phyloP scores from a whole-genome alignment of 1,284 basidiomycete genomes.

The Chiua sp. region DNA sequence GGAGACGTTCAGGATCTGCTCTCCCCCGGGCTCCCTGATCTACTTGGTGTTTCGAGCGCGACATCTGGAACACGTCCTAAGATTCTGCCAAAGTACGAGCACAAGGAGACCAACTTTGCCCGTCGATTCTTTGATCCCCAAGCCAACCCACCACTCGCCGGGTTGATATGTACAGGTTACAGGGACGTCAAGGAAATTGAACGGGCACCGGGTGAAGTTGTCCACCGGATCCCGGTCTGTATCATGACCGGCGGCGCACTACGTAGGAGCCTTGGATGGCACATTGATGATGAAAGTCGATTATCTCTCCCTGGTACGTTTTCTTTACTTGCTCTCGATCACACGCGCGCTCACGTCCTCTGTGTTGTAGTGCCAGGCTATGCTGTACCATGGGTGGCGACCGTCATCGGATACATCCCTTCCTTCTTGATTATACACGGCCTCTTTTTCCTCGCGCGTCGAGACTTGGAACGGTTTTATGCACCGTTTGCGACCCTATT shows the following conservation, averaged over 20 bases:
- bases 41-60: neutral
- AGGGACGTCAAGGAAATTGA: slow-evolving; percentile 15
- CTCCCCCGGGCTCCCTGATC: neutral
- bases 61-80: neutral
- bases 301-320: slow-evolving; percentile 11
- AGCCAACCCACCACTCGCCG: neutral
- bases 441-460: slow-evolving; percentile 20
- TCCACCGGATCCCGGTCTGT: slow-evolving; percentile 17
- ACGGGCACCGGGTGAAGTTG: slow-evolving; percentile 12
- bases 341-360: neutral
- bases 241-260: neutral
- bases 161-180: slow-evolving; percentile 3
- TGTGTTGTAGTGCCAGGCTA: slow-evolving; percentile 13
- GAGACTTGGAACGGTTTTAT: slow-evolving; percentile 8
- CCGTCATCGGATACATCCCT: slow-evolving; percentile 13
- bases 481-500: slow-evolving; percentile 10
- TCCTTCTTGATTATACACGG: slow-evolving; percentile 29
- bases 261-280: slow-evolving; percentile 11
- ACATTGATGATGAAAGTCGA: slow-evolving; percentile 13
- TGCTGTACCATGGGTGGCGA: slow-evolving; percentile 24
- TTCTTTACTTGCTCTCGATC: neutral
- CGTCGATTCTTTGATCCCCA: neutral
- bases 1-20: slow-evolving; percentile 3
- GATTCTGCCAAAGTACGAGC: neutral
- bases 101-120: neutral